Evolutionary conservation across 495 filamentous ascomycete genomes (phyloP).

Genomic region (Bombardia bombarda): DNA sequence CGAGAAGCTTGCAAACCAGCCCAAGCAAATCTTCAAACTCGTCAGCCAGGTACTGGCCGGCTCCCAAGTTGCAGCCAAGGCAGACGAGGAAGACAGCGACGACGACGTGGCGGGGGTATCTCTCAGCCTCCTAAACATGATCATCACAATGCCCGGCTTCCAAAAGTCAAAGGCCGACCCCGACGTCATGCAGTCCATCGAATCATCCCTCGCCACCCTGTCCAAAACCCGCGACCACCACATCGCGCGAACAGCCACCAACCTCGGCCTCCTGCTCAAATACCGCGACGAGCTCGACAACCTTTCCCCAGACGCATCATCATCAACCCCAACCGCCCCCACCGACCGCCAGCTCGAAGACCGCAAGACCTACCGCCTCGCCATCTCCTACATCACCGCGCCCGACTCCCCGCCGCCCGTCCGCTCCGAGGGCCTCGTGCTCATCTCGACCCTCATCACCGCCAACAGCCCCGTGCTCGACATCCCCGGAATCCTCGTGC

Average conservation of each 20-base stretch:
- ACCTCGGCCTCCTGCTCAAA: slow-evolving; percentile 49
- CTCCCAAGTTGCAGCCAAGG: too few relatives aligned
- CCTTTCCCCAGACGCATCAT: slow-evolving; percentile 17
- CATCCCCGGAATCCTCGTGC: slow-evolving; percentile 56
- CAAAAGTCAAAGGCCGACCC: slow-evolving; percentile 39
- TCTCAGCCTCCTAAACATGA: slow-evolving; percentile 59
- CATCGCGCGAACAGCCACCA: slow-evolving; percentile 45
- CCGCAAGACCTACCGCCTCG: slow-evolving; percentile 61
- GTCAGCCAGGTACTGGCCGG: slow-evolving; percentile 48
- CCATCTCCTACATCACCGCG: slow-evolving; percentile 61
- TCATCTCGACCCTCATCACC: slow-evolving; percentile 57
- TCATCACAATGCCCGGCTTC: slow-evolving; percentile 57
- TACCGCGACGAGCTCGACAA: slow-evolving; percentile 44
- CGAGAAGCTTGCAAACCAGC: slow-evolving; percentile 57
- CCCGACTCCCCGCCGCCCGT: slow-evolving; percentile 65
- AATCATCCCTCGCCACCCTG: slow-evolving; percentile 39
- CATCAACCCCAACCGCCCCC: slow-evolving; percentile 10
- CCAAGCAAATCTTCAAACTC: slow-evolving; percentile 54
- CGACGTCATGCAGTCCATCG: slow-evolving; percentile 41
- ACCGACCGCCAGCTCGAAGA: slow-evolving; percentile 49
- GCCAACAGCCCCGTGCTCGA: slow-evolving; percentile 59
- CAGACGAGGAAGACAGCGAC: slow-evolving; percentile 21
- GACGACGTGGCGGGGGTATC: slow-evolving; percentile 51
- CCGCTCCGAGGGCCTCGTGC: slow-evolving; percentile 67
- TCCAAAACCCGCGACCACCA: slow-evolving; percentile 23